Conservation (phyloP, 352 stramenopile genomes). For the Phytophthora cryptogea region DNA sequence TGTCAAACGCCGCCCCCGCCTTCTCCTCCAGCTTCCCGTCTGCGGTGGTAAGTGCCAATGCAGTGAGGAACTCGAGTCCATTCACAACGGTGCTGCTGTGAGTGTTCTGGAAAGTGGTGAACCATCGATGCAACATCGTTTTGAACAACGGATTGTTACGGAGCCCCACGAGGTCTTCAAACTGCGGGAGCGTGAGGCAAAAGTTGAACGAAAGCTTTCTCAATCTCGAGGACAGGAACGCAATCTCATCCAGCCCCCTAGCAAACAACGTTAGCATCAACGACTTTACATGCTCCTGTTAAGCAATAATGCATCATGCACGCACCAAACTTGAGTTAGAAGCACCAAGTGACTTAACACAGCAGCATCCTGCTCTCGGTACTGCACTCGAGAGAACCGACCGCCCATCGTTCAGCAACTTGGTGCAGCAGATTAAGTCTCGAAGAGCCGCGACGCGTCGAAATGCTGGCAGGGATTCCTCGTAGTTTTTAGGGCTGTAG, state of each 20-base stretch:
- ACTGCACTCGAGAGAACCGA: slow-evolving; percentile 77
- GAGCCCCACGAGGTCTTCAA: slow-evolving; percentile 66
- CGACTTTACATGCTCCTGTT: no score
- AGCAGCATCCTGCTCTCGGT: slow-evolving; percentile 68
- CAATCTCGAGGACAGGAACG: slow-evolving; percentile 56
- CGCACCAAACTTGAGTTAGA: slow-evolving; percentile 70
- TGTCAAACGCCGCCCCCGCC: slow-evolving; percentile 61
- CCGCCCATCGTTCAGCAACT: slow-evolving; percentile 52
- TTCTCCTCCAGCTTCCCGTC: slow-evolving; percentile 71
- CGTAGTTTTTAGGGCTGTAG: neutral
- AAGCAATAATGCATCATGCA: neutral
- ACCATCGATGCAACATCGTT: slow-evolving; percentile 59
- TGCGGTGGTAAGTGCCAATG: slow-evolving; percentile 50
- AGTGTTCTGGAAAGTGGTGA: slow-evolving; percentile 72
- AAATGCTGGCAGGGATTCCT: slow-evolving; percentile 1
- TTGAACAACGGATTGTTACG: slow-evolving; percentile 64
- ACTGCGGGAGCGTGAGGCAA: slow-evolving; percentile 64
- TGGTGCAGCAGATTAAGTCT: neutral
- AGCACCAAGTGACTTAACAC: slow-evolving; percentile 65
- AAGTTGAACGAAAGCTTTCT: slow-evolving; percentile 78
- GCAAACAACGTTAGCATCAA: neutral
- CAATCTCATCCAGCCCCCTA: slow-evolving; percentile 63
- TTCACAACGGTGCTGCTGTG: slow-evolving; percentile 64
- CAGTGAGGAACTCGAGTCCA: slow-evolving; percentile 68
- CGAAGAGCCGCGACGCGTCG: slow-evolving; percentile 23